These are phyloP conservation scores for Prunus persica DNA, from an alignment of 306 rosid species.

Conservation along the genomic window Prunus_persica_NCBIv2 NC_034011.1:1063001-1063500, in stretches of 20 bases:
- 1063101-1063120: conserved; percentile 19
- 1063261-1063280: conserved; percentile 97
- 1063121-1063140: conserved; percentile 15
- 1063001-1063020: conserved; percentile 85
- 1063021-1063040: conserved; percentile 64
- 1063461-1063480: conserved; percentile 76
- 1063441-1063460: background rate
- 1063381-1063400: background rate
- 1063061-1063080: conserved; percentile 51
- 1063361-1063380: background rate
- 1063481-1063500: conserved; percentile 80
- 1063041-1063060: conserved; percentile 29
- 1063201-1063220: conserved; percentile 31
- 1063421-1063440: background rate
- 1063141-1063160: conserved; percentile 25
- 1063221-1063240: conserved; percentile 41
- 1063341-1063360: background rate
- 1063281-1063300: conserved; percentile 91
- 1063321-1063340: conserved; percentile 27
- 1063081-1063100: conserved; percentile 12
- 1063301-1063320: conserved; percentile 60
- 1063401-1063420: background rate
- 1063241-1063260: conserved; percentile 88
- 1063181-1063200: conserved; percentile 14
- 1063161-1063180: conserved; percentile 21